phyloP scores from a whole-genome alignment of 805 yeast genomes.

The Saccharomycopsis microspora region DNA sequence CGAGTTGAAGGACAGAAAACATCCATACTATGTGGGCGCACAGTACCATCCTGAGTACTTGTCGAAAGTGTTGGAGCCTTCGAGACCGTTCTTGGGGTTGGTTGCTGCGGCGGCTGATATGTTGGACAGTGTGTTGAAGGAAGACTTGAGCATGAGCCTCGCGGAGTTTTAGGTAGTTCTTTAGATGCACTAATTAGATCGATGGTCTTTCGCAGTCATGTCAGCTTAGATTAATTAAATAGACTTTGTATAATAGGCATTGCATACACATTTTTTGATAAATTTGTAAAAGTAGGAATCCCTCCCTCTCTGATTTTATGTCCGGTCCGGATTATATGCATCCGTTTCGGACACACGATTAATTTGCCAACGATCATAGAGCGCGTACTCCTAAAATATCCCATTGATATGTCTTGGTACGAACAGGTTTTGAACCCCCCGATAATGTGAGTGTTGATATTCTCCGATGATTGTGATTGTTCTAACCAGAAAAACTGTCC shows the following conservation, averaged over 20 bases:
- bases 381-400: too few relatives aligned
- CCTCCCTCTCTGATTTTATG: too few relatives aligned
- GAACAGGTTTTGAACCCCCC: slow-evolving; percentile 6
- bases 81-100: slow-evolving; percentile 91
- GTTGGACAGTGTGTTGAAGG: slow-evolving; percentile 50
- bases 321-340: too few relatives aligned
- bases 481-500: slow-evolving; percentile 7
- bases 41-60: slow-evolving; percentile 98
- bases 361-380: too few relatives aligned
- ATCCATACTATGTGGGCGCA: slow-evolving; percentile 87
- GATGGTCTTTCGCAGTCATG: too few relatives aligned
- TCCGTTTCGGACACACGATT: too few relatives aligned
- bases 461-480: neutral
- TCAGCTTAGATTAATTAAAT: too few relatives aligned
- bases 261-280: too few relatives aligned
- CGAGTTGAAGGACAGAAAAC: slow-evolving; percentile 55
- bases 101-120: slow-evolving; percentile 90
- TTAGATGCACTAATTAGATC: too few relatives aligned
- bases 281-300: too few relatives aligned
- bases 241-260: too few relatives aligned
- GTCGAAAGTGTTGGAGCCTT: slow-evolving; percentile 93
- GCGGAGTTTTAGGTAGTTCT: too few relatives aligned
- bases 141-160: slow-evolving; percentile 16
- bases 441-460: slow-evolving; percentile 4
- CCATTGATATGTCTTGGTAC: slow-evolving; percentile 4